Base-by-base conservation (phyloP, 2,329 filamentous ascomycete genomes). In the Nemania sp. region DNA sequence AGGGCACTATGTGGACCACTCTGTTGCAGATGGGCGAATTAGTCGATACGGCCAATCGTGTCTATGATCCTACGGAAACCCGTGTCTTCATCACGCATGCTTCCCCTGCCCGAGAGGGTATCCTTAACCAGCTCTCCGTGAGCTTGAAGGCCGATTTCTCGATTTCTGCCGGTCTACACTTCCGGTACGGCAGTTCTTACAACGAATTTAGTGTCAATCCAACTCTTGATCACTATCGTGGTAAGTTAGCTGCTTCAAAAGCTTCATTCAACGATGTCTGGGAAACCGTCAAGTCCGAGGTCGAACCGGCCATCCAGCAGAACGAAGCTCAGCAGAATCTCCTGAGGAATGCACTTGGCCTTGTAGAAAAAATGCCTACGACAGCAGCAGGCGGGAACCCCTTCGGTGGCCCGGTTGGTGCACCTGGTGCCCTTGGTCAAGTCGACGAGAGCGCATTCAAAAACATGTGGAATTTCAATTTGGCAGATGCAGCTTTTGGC, bases 381-480 rank as follows among this genome's bases (percentile, higher is more conserved):
- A 92, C 91, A 30, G 94, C 94, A 31, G 95, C 93, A 57, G 94
- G 94, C 50, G 94, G 94, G 19, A 97, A 97, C 71, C 94, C 94
- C 5, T 99, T 99, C 68, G 94, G 94, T 39, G 93, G 93, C 12
- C 90, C 90, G 24, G 83, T 86, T 48, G 84, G 86, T 44, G 89
- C 88, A 33, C 86, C 85, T 45, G 77, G 81, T 48, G 82, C 84
- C 53, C 86, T 90, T 45, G 94, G 94, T 26, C 90, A 96, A 68
- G 91, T 99, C 15, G 94, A 99, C 60, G 94, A 99, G 78, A 97
- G 92, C 66, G 94, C 94, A 1, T 99, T 99, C 82, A 99, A 99
- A 80, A 99, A 99, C 72, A 97, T 97, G 94, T 99, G 94, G 94
- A 99, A 99, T 74, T 99, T 99, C 77, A 97, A 97, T 73, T 75